These are phyloP conservation scores for Lepiota venenata DNA, from an alignment of 768 basidiomycete species.

Conservation along the genomic window DNA sequence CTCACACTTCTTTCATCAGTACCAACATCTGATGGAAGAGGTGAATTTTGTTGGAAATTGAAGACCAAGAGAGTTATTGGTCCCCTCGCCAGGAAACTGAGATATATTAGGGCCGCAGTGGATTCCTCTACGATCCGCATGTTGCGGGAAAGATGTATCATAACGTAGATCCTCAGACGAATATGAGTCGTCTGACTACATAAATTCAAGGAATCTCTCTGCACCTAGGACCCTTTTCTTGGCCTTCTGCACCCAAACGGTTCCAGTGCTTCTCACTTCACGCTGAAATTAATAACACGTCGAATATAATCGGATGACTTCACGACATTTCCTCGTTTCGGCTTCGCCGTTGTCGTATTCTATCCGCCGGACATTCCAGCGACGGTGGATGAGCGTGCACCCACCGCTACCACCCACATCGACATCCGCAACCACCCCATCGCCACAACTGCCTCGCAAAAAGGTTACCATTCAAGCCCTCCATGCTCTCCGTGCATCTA, in stretches of 20 bases:
- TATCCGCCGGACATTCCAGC: conserved; percentile 3
- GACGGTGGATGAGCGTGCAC: conserved; percentile 36
- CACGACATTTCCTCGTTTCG: background rate
- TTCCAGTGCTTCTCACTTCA: background rate
- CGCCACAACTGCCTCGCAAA: conserved; percentile 44
- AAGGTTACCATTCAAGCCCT: conserved; percentile 88
- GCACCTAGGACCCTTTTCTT: background rate
- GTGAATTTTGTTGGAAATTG: too few relatives aligned
- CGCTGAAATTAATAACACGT: background rate
- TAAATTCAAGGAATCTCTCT: too few relatives aligned
- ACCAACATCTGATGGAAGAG: too few relatives aligned
- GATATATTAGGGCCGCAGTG: too few relatives aligned
- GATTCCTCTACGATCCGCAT: background rate
- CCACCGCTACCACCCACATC: conserved; percentile 16
- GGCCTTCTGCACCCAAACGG: background rate
- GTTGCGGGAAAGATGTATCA: background rate
- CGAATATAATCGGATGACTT: background rate
- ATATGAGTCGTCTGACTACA: too few relatives aligned
- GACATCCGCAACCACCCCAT: conserved; percentile 5
- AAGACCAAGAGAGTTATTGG: too few relatives aligned
- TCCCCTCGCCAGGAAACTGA: too few relatives aligned
- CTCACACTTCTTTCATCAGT: too few relatives aligned
- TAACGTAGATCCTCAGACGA: background rate
- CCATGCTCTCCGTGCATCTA: conserved; percentile 48
- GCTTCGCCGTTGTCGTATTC: background rate